Percentiles rank a stretch among this genome's conserved stretches.
Evolutionary conservation across 1,139 yeast genomes (phyloP).

Genomic region (Spathaspora sp.): DNA sequence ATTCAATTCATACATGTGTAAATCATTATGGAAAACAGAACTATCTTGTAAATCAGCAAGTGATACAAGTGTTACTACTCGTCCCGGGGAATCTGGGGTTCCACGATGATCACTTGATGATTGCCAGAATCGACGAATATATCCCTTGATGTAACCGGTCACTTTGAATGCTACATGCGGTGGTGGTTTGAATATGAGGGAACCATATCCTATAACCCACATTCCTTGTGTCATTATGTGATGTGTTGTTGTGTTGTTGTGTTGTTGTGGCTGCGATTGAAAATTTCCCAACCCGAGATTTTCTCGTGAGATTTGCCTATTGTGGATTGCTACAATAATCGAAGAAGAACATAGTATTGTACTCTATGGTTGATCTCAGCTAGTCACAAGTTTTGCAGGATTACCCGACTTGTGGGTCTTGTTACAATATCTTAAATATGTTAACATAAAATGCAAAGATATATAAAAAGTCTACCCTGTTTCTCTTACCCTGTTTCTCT

Average conservation of each 20-base stretch:
- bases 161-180: constrained; percentile 61
- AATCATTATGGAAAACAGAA: constrained; percentile 46
- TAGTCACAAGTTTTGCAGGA: no score
- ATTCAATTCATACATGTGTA: constrained; percentile 38
- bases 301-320: no score
- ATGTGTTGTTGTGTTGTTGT: background rate
- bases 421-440: no score
- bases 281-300: no score
- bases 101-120: constrained; percentile 89
- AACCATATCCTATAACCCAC: constrained; percentile 93
- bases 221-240: constrained; percentile 30
- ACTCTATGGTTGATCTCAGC: no score
- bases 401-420: no score
- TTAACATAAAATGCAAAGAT: no score
- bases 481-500: no score
- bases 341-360: no score
- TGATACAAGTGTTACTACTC: constrained; percentile 80
- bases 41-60: constrained; percentile 48
- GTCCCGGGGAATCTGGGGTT: constrained; percentile 78
- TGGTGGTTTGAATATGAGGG: constrained; percentile 89
- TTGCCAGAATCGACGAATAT: constrained; percentile 87
- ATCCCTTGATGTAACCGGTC: constrained; percentile 77
- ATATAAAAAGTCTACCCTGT: no score
- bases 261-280: background rate
- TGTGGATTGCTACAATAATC: no score